A percentile compares a stretch with the other conserved stretches of the same genome.
Evolutionary conservation across 345 rosid species (phyloP).

Genomic region (Salix viminalis): DNA sequence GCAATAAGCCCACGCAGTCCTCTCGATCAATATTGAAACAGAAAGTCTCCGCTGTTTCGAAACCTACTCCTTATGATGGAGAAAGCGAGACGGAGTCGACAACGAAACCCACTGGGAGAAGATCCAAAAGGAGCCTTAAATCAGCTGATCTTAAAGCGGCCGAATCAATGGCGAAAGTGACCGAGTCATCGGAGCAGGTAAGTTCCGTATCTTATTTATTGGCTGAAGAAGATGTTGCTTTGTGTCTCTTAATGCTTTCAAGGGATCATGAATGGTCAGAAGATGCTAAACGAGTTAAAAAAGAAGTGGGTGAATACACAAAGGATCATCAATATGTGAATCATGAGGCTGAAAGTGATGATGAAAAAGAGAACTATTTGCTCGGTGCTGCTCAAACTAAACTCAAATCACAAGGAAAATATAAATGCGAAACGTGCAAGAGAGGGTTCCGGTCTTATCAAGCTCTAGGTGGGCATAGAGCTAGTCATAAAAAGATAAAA

Average conservation of each 20-base stretch:
- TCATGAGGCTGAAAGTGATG: not conserved
- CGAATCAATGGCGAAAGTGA: not conserved
- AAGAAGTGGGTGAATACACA: no score
- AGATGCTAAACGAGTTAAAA: not conserved
- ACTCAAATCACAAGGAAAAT: slow-evolving; percentile 4
- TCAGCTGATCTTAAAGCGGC: not conserved
- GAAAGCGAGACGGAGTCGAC: slow-evolving; percentile 30
- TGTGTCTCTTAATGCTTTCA: slow-evolving; percentile 28
- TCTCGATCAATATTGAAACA: slow-evolving; percentile 17
- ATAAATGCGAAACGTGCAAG: slow-evolving; percentile 26
- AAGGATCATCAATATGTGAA: not conserved
- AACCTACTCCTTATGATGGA: not conserved
- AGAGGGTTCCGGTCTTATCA: slow-evolving; percentile 27
- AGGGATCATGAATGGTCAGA: not conserved
- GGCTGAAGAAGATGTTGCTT: slow-evolving; percentile 33
- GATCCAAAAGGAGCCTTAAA: slow-evolving; percentile 28
- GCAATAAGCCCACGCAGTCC: slow-evolving; percentile 2
- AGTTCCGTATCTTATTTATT: slow-evolving; percentile 25
- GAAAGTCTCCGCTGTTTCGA: slow-evolving; percentile 9
- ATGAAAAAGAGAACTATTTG: slow-evolving; percentile 9
- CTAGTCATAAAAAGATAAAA: slow-evolving; percentile 18
- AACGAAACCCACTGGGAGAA: slow-evolving; percentile 11
- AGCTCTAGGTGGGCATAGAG: slow-evolving; percentile 36
- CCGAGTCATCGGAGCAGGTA: slow-evolving; percentile 25
- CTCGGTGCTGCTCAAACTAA: not conserved